phyloP scores from a whole-genome alignment of 2,329 filamentous ascomycete genomes.

The Tolypocladium cylindrosporum region DNA sequence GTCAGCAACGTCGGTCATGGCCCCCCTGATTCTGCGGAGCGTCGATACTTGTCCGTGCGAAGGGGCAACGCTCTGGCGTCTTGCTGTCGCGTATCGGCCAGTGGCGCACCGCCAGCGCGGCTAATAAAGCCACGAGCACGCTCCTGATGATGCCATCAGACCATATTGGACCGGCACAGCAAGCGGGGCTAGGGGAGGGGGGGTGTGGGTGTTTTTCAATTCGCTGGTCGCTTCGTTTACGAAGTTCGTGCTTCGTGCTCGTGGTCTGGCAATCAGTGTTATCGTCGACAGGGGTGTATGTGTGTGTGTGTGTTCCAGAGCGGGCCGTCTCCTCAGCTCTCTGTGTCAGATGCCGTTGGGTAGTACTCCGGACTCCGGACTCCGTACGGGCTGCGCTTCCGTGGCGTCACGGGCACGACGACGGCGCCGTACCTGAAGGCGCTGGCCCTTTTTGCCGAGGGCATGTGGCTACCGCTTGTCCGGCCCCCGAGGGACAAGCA shows the following conservation, averaged over 20 bases:
- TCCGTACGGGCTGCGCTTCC: neutral
- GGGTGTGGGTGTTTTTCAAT: neutral
- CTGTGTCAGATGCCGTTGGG: neutral
- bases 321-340: neutral
- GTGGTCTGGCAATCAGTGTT: too few species aligned
- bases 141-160: too few species aligned
- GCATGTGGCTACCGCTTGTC: neutral
- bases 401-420: neutral
- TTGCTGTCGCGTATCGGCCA: neutral
- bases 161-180: neutral
- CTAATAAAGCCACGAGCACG: neutral
- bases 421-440: neutral
- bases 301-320: neutral
- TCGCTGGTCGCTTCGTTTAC: neutral
- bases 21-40: constrained; percentile 1
- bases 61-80: neutral
- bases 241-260: neutral
- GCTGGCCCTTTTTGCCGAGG: neutral
- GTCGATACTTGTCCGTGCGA: neutral
- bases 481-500: neutral
- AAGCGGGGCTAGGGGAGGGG: neutral
- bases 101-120: neutral
- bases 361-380: neutral
- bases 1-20: neutral
- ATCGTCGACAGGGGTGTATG: neutral